Percentiles rank a stretch among this genome's conserved stretches.
Evolutionary conservation across 2,329 filamentous ascomycete species (phyloP).

Genomic region (Ceratocystis huliohia): DNA sequence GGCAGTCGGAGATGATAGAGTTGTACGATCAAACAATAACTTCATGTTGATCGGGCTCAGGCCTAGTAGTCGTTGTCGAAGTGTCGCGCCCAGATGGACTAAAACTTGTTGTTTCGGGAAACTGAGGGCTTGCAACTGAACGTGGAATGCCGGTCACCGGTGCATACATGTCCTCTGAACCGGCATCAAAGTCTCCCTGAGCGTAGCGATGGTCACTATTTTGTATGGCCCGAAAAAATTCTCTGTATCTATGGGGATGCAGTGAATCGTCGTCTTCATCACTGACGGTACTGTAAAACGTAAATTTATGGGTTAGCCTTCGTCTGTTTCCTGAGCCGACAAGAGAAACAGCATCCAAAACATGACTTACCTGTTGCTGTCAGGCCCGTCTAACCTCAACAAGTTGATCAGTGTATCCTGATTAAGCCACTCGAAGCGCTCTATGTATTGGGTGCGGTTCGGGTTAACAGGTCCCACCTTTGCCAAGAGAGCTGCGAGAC

Average conservation of each 20-base stretch:
- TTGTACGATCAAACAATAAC: neutral
- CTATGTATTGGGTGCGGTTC: neutral
- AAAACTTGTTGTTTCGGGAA: neutral
- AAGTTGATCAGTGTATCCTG: conserved; percentile 3
- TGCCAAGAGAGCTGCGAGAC: conserved; percentile 7
- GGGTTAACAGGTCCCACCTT: conserved; percentile 12
- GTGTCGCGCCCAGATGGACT: neutral
- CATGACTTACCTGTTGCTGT: conserved; percentile 7
- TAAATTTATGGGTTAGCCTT: neutral
- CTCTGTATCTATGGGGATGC: neutral
- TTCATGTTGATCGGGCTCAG: neutral
- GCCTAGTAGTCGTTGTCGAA: neutral
- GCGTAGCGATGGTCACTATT: neutral
- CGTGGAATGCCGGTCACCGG: neutral
- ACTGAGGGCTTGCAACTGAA: neutral
- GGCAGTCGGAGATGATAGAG: neutral
- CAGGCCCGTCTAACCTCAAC: neutral
- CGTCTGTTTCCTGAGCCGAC: neutral
- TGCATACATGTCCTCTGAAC: neutral
- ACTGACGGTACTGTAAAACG: neutral
- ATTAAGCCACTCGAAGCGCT: conserved; percentile 17
- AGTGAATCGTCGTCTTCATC: conserved; percentile 1
- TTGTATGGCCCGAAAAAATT: neutral
- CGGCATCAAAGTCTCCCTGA: neutral
- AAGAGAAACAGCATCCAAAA: neutral